phyloP scores from a whole-genome alignment of 108 stramenopile genomes.

The Skeletonema grethae region DNA sequence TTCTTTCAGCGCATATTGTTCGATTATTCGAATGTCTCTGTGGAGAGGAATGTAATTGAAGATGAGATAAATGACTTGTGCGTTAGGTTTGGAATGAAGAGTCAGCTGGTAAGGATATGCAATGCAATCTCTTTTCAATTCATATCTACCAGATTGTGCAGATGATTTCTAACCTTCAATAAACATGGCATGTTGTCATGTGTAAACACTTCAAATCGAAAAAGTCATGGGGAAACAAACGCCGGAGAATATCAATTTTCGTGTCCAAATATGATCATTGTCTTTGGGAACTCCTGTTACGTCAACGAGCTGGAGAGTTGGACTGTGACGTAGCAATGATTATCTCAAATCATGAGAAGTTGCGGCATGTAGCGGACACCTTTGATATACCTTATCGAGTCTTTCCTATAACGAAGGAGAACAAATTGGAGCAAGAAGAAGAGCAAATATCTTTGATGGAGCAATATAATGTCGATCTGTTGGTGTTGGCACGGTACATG shows the following conservation, averaged over 20 bases:
- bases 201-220: neutral
- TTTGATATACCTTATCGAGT: conserved; percentile 77
- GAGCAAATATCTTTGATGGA: conserved; percentile 68
- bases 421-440: conserved; percentile 65
- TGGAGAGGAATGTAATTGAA: conserved; percentile 22
- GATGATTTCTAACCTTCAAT: too few relatives aligned
- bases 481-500: conserved; percentile 89
- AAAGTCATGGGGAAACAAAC: conserved; percentile 44
- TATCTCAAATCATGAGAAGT: conserved; percentile 78
- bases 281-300: conserved; percentile 82
- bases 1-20: conserved; percentile 79
- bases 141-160: neutral
- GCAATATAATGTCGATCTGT: conserved; percentile 62
- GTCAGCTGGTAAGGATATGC: conserved; percentile 26
- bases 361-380: conserved; percentile 73
- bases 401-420: conserved; percentile 66
- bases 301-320: conserved; percentile 79
- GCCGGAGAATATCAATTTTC: conserved; percentile 45
- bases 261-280: conserved; percentile 86
- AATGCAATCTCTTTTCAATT: neutral
- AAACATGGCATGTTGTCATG: too few relatives aligned
- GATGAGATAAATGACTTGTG: conserved; percentile 32
- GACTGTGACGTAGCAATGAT: conserved; percentile 68
- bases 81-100: conserved; percentile 40
- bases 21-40: conserved; percentile 35